These are phyloP conservation scores for Striga asiatica DNA, from an alignment of 257 asterid genomes.

Conservation along the genomic window DNA sequence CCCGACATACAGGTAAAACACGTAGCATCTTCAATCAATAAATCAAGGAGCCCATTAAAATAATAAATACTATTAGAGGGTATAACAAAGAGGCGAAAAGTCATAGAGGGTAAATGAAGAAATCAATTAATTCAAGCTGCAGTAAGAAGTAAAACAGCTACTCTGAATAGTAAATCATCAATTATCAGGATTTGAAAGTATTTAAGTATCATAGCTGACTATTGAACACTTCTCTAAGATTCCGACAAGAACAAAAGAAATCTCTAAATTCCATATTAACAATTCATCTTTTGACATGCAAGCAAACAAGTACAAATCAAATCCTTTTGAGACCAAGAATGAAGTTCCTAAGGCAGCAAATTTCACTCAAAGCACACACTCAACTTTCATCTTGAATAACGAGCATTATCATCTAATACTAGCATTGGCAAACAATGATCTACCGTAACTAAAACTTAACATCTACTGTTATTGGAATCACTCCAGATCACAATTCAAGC, in stretches of 20 bases:
- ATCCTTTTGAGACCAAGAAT: not conserved
- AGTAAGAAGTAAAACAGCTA: not conserved
- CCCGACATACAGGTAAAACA: not conserved
- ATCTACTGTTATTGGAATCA: not conserved
- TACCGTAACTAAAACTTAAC: not conserved
- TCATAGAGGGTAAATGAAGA: not conserved
- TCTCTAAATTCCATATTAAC: not conserved
- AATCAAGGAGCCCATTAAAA: not conserved
- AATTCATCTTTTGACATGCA: not conserved
- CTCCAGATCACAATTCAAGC: not conserved
- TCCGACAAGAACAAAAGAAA: too few relatives aligned
- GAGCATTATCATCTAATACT: not conserved
- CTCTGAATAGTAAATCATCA: not conserved
- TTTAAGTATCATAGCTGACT: too few relatives aligned
- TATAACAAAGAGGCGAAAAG: not conserved
- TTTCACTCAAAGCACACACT: not conserved
- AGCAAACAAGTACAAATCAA: not conserved
- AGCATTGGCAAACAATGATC: not conserved
- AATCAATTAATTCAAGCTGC: not conserved
- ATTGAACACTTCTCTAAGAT: too few relatives aligned
- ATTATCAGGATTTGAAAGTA: too few relatives aligned
- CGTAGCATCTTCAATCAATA: constrained; percentile 1
- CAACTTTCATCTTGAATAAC: not conserved
- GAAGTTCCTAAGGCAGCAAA: not conserved
- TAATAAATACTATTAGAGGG: not conserved